phyloP scores from a whole-genome alignment of 2,329 filamentous ascomycete species.

The Fusarium sp. region DNA sequence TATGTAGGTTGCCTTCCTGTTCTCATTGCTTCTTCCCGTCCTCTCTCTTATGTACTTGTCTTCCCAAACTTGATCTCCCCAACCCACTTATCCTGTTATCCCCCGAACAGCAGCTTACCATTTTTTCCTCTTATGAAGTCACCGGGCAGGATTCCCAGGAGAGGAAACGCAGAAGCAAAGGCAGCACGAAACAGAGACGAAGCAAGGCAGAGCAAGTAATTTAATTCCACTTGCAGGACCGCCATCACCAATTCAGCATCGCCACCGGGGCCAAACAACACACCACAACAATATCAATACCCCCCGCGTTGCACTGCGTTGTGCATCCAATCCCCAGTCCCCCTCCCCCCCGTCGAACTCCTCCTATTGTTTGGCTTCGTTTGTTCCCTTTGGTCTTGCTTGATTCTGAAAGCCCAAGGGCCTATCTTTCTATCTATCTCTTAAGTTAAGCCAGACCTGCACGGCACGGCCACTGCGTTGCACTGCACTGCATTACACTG shows the following conservation, averaged over 20 bases:
- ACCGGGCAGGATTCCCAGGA: slow-evolving; percentile 24
- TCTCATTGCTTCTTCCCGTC: slow-evolving; percentile 8
- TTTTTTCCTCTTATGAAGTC: slow-evolving; percentile 25
- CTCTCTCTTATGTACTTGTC: background rate
- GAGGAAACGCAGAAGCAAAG: slow-evolving; percentile 20
- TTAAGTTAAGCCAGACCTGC: slow-evolving; percentile 12
- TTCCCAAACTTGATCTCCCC: slow-evolving; percentile 24
- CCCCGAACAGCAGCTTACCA: slow-evolving; percentile 6
- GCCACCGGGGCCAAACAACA: slow-evolving; percentile 23
- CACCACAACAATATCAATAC: slow-evolving; percentile 19
- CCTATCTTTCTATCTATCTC: slow-evolving; percentile 1
- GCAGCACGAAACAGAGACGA: slow-evolving; percentile 16
- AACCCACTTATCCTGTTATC: slow-evolving; percentile 25
- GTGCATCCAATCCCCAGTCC: slow-evolving; percentile 19
- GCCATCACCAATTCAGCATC: slow-evolving; percentile 20
- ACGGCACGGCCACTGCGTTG: background rate
- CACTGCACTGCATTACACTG: background rate
- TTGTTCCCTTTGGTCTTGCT: slow-evolving; percentile 28
- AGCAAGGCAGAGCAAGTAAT: slow-evolving; percentile 27
- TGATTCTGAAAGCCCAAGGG: slow-evolving; percentile 11
- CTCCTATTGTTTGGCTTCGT: slow-evolving; percentile 38
- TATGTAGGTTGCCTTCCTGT: background rate
- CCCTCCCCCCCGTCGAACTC: slow-evolving; percentile 20
- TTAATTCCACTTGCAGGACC: slow-evolving; percentile 23
- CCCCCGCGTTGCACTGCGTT: slow-evolving; percentile 26